Conservation (phyloP, 768 basidiomycete genomes). For the Collybia mongolica region DNA sequence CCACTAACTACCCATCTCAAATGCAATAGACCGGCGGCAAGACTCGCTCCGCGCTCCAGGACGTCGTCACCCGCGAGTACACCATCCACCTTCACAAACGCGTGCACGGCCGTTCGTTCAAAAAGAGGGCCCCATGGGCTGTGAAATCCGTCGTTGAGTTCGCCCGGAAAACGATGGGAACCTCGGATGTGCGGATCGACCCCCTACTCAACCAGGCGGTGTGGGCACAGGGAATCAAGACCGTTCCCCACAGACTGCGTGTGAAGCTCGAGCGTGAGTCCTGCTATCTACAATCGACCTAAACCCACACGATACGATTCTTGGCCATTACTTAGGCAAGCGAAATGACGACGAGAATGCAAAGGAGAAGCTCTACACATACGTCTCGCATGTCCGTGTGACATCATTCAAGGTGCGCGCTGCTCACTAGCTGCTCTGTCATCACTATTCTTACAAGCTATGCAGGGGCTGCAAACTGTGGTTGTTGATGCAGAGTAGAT, state of each 20-base stretch:
- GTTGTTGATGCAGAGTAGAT: constrained; percentile 79
- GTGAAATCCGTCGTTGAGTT: constrained; percentile 93
- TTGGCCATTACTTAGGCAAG: constrained; percentile 58
- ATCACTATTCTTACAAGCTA: constrained; percentile 6
- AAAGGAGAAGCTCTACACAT: constrained; percentile 96
- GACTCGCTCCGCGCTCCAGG: constrained; percentile 93
- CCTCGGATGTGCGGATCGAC: constrained; percentile 89
- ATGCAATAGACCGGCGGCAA: constrained; percentile 65
- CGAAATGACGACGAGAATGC: constrained; percentile 99
- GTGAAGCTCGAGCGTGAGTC: constrained; percentile 86
- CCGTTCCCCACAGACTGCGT: constrained; percentile 87
- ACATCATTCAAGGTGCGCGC: constrained; percentile 77
- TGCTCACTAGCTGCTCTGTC: neutral
- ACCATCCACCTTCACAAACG: constrained; percentile 97
- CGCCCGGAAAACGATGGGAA: constrained; percentile 95
- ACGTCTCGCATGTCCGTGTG: constrained; percentile 81
- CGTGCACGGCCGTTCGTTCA: constrained; percentile 91
- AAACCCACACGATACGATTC: neutral
- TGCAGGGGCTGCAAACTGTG: constrained; percentile 80
- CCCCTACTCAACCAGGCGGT: constrained; percentile 95
- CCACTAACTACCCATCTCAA: constrained; percentile 2
- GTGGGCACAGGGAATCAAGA: constrained; percentile 94
- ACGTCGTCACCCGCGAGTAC: constrained; percentile 98
- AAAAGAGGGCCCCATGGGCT: constrained; percentile 96
- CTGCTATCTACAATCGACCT: constrained; percentile 5